Evolutionary conservation across 352 stramenopile genomes (phyloP).

Genomic region (Phytopythium chamaehyphon): DNA sequence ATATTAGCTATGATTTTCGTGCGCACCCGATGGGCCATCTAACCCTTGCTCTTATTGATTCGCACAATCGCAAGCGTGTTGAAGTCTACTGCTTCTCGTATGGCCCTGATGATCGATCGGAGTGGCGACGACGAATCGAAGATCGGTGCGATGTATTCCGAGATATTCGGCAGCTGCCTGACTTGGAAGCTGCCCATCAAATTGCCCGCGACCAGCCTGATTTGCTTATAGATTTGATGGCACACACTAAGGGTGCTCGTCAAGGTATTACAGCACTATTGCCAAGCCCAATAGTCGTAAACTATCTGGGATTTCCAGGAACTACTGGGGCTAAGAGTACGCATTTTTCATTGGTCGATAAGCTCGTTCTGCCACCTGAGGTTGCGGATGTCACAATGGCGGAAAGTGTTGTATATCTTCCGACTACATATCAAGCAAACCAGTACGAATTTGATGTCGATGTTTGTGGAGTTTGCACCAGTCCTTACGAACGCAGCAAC

Average conservation of each 20-base stretch:
- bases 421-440: slow-evolving; percentile 91
- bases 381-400: slow-evolving; percentile 40
- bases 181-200: slow-evolving; percentile 45
- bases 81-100: slow-evolving; percentile 79
- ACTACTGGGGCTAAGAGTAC: slow-evolving; percentile 73
- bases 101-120: slow-evolving; percentile 66
- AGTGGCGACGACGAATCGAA: slow-evolving; percentile 55
- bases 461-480: slow-evolving; percentile 14
- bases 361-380: slow-evolving; percentile 55
- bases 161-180: slow-evolving; percentile 45
- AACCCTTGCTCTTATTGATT: slow-evolving; percentile 76
- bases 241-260: slow-evolving; percentile 81
- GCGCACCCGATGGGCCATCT: slow-evolving; percentile 93
- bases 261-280: slow-evolving; percentile 54
- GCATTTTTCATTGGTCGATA: slow-evolving; percentile 81
- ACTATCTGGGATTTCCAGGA: slow-evolving; percentile 90
- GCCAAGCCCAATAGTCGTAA: slow-evolving; percentile 68
- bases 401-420: slow-evolving; percentile 88
- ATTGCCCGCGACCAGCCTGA: slow-evolving; percentile 67
- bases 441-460: slow-evolving; percentile 48
- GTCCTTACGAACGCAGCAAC: background rate
- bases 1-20: slow-evolving; percentile 89
- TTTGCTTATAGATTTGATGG: slow-evolving; percentile 91
- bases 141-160: slow-evolving; percentile 48
- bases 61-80: slow-evolving; percentile 50